phyloP scores from a whole-genome alignment of 306 rosid species.

The Hippophae tibetana region DNA sequence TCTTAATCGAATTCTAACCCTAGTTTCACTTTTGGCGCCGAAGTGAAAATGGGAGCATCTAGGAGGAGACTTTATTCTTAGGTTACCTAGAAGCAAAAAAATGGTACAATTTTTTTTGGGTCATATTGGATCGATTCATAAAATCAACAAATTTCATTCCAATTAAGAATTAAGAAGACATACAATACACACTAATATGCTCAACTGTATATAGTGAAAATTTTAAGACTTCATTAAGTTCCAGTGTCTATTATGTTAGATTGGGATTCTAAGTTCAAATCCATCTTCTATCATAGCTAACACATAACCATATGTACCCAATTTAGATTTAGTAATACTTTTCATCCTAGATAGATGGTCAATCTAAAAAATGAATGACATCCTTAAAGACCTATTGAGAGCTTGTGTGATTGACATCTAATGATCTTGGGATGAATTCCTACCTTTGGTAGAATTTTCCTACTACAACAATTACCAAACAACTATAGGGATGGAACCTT shows the following conservation, averaged over 20 bases:
- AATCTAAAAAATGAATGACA: too few species aligned
- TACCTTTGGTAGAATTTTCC: too few species aligned
- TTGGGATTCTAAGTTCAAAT: background rate
- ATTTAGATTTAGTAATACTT: background rate
- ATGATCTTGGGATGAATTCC: too few species aligned
- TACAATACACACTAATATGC: too few species aligned
- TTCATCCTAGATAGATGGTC: too few species aligned
- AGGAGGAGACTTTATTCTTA: background rate
- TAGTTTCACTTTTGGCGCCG: background rate
- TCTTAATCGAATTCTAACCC: too few species aligned
- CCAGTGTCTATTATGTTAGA: background rate
- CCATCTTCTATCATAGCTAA: background rate
- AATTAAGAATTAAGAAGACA: background rate
- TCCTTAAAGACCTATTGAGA: too few species aligned
- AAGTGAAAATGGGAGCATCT: background rate
- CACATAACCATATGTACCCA: background rate
- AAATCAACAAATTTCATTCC: background rate
- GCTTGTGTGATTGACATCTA: too few species aligned
- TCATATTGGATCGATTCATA: background rate
- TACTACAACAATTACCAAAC: too few species aligned
- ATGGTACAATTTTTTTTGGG: background rate
- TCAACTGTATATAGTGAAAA: too few species aligned
- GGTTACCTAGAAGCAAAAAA: background rate
- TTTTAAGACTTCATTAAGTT: too few species aligned
- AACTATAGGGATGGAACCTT: too few species aligned